A percentile compares a stretch with the other conserved stretches of the same genome.
phyloP scores from a whole-genome alignment of 768 basidiomycete genomes.

The Boletus vinaceobasis region DNA sequence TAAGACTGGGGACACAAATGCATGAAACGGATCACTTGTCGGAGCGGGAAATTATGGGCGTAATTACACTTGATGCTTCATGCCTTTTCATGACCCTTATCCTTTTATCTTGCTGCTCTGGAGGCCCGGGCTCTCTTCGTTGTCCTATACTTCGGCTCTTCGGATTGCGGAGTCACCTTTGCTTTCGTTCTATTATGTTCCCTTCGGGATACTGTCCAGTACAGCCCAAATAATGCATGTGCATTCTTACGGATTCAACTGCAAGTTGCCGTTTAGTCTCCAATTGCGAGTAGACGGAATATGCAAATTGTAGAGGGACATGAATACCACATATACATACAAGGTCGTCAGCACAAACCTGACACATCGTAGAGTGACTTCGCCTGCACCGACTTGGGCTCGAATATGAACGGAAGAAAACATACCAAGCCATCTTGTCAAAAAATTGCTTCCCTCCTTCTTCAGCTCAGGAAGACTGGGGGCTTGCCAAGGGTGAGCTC shows the following conservation, averaged over 20 bases:
- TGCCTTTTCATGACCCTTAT: conserved; percentile 16
- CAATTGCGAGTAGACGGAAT: not conserved
- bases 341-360: not conserved
- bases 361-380: too few species aligned
- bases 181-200: conserved; percentile 22
- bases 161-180: conserved; percentile 21
- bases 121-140: conserved; percentile 2
- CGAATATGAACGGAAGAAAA: not conserved
- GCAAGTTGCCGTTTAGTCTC: not conserved
- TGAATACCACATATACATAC: too few species aligned
- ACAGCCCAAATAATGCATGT: conserved; percentile 19
- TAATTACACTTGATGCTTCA: conserved; percentile 16
- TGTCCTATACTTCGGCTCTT: conserved; percentile 12
- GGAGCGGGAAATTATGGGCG: conserved; percentile 17
- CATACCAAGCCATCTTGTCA: not conserved
- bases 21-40: conserved; percentile 21
- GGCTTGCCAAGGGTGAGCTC: not conserved
- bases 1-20: conserved; percentile 21
- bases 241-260: conserved; percentile 14
- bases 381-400: not conserved
- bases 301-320: not conserved
- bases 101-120: conserved; percentile 6
- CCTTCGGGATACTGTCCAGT: conserved; percentile 13
- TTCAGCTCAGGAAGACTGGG: not conserved
- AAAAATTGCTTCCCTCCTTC: not conserved